Percentiles rank a stretch among this genome's conserved stretches.
Evolutionary conservation across 495 filamentous ascomycete species (phyloP).

Genomic region (Pseudevernia furfuracea): DNA sequence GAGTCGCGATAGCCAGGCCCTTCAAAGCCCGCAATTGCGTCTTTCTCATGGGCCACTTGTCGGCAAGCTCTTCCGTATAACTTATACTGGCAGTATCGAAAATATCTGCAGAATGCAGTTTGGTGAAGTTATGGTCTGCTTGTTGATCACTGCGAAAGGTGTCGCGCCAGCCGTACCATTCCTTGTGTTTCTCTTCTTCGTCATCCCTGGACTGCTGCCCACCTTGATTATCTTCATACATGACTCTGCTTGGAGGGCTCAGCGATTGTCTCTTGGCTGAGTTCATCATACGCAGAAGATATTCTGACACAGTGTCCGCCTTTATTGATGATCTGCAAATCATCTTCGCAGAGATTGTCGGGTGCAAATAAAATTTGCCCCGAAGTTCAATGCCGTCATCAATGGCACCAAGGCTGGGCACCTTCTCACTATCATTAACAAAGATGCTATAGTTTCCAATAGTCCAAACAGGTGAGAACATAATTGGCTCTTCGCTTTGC

Average conservation of each 20-base stretch:
- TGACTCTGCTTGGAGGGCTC: background rate
- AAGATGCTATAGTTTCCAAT: background rate
- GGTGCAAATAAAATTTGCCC: background rate
- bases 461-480: background rate
- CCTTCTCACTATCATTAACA: background rate
- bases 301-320: background rate
- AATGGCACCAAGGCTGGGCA: background rate
- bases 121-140: background rate
- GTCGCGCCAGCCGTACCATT: background rate
- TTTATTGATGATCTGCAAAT: background rate
- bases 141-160: background rate
- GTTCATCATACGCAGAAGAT: background rate
- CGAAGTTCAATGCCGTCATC: background rate
- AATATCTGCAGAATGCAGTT: background rate
- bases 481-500: background rate
- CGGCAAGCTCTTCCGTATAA: background rate
- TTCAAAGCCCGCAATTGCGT: background rate
- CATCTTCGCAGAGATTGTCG: background rate
- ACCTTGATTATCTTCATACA: background rate
- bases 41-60: background rate
- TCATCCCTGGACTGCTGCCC: background rate
- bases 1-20: constrained; percentile 11
- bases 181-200: background rate
- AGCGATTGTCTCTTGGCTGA: background rate
- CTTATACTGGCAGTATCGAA: background rate